These are phyloP conservation scores for Plasmopara viticola DNA, from an alignment of 352 stramenopile genomes.

Conservation along the genomic window DNA sequence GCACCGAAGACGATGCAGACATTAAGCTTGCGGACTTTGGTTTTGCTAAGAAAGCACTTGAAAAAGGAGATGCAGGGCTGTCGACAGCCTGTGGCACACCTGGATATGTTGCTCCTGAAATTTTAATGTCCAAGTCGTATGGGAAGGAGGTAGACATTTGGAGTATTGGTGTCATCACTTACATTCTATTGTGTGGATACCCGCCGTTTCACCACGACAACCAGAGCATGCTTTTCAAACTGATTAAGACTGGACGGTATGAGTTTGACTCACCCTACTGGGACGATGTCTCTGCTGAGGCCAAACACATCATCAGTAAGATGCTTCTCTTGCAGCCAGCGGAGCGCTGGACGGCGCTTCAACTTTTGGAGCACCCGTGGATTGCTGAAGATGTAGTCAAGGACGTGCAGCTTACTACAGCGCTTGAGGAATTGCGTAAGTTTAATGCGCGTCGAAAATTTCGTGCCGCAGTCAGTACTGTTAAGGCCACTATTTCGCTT, in stretches of 20 bases:
- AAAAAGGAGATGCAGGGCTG: slow-evolving; percentile 36
- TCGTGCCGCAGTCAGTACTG: slow-evolving; percentile 88
- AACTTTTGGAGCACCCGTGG: slow-evolving; percentile 84
- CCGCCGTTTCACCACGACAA: slow-evolving; percentile 89
- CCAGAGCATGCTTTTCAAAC: slow-evolving; percentile 76
- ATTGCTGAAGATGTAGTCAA: slow-evolving; percentile 65
- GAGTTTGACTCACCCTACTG: slow-evolving; percentile 80
- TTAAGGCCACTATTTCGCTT: slow-evolving; percentile 77
- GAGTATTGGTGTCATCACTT: slow-evolving; percentile 88
- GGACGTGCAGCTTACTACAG: slow-evolving; percentile 76
- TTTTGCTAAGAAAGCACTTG: slow-evolving; percentile 68
- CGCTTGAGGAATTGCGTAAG: slow-evolving; percentile 84
- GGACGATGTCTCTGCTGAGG: slow-evolving; percentile 64
- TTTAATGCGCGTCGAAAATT: slow-evolving; percentile 94
- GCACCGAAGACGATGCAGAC: slow-evolving; percentile 59
- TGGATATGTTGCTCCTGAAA: slow-evolving; percentile 76
- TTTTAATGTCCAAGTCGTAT: slow-evolving; percentile 65
- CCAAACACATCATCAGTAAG: slow-evolving; percentile 86
- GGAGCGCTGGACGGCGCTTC: slow-evolving; percentile 66
- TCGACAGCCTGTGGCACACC: slow-evolving; percentile 67
- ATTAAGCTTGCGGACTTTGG: slow-evolving; percentile 85
- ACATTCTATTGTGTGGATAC: slow-evolving; percentile 81
- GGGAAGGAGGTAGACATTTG: slow-evolving; percentile 80
- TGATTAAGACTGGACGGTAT: slow-evolving; percentile 63
- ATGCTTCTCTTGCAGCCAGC: slow-evolving; percentile 85